Conservation (phyloP, 306 rosid species). For the Boehmeria nivea region DNA sequence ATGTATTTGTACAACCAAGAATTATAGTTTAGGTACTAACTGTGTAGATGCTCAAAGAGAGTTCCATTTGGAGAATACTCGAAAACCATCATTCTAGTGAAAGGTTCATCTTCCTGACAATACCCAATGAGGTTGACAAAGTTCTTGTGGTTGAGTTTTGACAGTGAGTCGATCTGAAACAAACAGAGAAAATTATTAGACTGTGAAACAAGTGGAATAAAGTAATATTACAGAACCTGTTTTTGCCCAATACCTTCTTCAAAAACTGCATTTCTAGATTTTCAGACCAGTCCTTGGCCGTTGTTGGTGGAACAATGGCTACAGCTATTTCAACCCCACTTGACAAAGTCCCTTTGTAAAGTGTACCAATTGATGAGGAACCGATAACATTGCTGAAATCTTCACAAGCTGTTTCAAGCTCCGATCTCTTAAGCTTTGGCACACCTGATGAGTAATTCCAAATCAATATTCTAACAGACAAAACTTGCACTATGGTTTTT, state of each 20-base stretch:
- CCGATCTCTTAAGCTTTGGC: slow-evolving; percentile 85
- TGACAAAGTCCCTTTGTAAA: slow-evolving; percentile 93
- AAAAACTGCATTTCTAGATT: slow-evolving; percentile 64
- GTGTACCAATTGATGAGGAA: slow-evolving; percentile 63
- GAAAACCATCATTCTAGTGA: slow-evolving; percentile 90
- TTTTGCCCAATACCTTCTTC: slow-evolving; percentile 58
- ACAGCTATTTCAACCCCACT: slow-evolving; percentile 95
- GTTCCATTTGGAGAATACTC: slow-evolving; percentile 97
- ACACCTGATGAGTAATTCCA: slow-evolving; percentile 54
- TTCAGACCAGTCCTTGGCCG: slow-evolving; percentile 59
- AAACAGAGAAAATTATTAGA: slow-evolving; percentile 25
- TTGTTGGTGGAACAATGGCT: slow-evolving; percentile 46
- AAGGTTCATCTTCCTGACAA: slow-evolving; percentile 86
- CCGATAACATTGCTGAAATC: slow-evolving; percentile 94
- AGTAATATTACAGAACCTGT: neutral
- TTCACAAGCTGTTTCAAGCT: slow-evolving; percentile 88
- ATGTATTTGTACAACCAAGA: neutral
- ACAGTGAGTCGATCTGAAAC: slow-evolving; percentile 65
- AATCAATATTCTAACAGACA: slow-evolving; percentile 18
- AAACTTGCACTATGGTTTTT: neutral
- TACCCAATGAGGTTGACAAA: slow-evolving; percentile 81
- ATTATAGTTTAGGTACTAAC: slow-evolving; percentile 40
- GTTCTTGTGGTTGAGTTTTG: slow-evolving; percentile 93
- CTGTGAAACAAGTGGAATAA: neutral
- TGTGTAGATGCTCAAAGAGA: slow-evolving; percentile 85